Evolutionary conservation across 164 flowering plant genomes (phyloP).

Genomic region (Piper longum): DNA sequence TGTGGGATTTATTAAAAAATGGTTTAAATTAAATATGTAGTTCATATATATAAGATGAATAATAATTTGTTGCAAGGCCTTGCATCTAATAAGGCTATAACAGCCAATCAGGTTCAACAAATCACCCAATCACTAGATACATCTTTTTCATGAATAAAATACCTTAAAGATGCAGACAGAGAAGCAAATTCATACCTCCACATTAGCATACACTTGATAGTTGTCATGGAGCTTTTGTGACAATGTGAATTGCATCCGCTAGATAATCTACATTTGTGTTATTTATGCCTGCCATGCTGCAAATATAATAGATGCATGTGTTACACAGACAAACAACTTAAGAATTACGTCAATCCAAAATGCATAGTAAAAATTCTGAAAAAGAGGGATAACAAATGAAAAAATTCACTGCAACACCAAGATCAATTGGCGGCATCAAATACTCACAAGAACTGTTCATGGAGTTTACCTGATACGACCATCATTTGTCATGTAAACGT

Average conservation of each 20-base stretch:
- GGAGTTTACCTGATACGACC: constrained; percentile 77
- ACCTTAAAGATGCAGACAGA: too few relatives aligned
- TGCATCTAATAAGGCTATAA: too few relatives aligned
- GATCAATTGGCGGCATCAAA: too few relatives aligned
- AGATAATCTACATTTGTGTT: constrained; percentile 74
- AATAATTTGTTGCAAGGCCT: too few relatives aligned
- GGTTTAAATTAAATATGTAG: too few relatives aligned
- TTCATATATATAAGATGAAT: too few relatives aligned
- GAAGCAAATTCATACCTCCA: neutral
- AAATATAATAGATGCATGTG: neutral
- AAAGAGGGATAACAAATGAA: neutral
- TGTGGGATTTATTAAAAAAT: too few relatives aligned
- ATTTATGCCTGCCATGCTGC: constrained; percentile 91
- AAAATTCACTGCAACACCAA: neutral
- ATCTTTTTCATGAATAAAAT: too few relatives aligned
- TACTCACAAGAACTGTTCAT: neutral
- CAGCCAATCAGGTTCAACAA: too few relatives aligned
- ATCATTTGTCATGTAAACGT: constrained; percentile 90
- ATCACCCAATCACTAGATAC: too few relatives aligned
- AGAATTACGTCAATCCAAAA: neutral
- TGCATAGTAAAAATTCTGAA: neutral
- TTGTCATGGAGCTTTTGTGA: constrained; percentile 36
- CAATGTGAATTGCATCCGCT: constrained; percentile 88
- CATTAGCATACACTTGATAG: neutral
- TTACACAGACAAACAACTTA: too few relatives aligned